These are phyloP conservation scores for Trichosanthes cucumerina DNA, from an alignment of 306 rosid genomes.

Conservation along the genomic window DNA sequence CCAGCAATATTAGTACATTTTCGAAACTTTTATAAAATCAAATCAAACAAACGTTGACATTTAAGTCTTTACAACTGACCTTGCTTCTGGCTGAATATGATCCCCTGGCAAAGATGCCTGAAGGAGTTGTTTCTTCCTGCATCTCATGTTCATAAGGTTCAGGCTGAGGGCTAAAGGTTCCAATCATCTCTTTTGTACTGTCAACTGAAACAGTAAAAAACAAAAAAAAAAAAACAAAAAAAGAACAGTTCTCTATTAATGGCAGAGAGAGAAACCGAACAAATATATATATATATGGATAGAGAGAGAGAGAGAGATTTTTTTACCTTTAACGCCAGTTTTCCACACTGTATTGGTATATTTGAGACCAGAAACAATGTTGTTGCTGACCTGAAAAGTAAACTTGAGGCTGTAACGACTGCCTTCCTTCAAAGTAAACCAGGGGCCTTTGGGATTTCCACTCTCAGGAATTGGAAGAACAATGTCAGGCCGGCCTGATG, in stretches of 20 bases:
- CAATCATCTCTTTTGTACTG: slow-evolving; percentile 76
- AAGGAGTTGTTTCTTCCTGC: slow-evolving; percentile 87
- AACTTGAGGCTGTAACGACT: slow-evolving; percentile 71
- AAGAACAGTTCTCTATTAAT: neutral
- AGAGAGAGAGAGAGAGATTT: neutral
- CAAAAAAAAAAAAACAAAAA: too few species aligned
- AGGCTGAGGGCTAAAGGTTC: slow-evolving; percentile 78
- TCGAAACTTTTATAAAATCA: too few species aligned
- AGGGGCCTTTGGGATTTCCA: slow-evolving; percentile 69
- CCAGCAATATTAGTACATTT: too few species aligned
- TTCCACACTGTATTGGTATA: slow-evolving; percentile 90
- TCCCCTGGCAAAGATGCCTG: slow-evolving; percentile 89
- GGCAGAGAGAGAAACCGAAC: neutral
- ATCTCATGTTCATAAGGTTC: slow-evolving; percentile 70
- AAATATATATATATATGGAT: neutral
- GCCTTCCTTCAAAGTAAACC: slow-evolving; percentile 97
- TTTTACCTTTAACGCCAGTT: slow-evolving; percentile 65
- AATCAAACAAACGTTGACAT: neutral
- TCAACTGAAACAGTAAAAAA: slow-evolving; percentile 47
- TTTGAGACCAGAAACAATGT: slow-evolving; percentile 90
- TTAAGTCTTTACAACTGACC: slow-evolving; percentile 22
- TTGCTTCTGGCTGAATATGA: slow-evolving; percentile 71
- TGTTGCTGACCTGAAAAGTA: slow-evolving; percentile 65
- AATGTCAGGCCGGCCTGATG: slow-evolving; percentile 61
- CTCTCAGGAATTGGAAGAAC: slow-evolving; percentile 61